Evolutionary conservation across 306 rosid genomes (phyloP).

Genomic region (Cicer judaicum): DNA sequence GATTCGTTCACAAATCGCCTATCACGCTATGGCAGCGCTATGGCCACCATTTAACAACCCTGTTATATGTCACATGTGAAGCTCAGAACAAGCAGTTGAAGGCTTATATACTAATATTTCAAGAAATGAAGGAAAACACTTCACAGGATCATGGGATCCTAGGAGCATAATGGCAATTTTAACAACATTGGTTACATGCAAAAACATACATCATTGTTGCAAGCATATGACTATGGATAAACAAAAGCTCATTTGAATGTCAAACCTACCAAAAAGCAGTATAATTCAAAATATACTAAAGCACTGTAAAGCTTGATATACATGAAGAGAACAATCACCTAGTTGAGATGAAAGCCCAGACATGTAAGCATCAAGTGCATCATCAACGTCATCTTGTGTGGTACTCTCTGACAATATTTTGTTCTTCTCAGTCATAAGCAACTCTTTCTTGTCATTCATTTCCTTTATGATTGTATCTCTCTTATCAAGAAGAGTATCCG

Average conservation of each 20-base stretch:
- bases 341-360: slow-evolving; percentile 92
- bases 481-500: slow-evolving; percentile 89
- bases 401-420: slow-evolving; percentile 51
- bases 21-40: too few species aligned
- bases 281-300: slow-evolving; percentile 29
- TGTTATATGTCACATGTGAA: background rate
- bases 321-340: slow-evolving; percentile 57
- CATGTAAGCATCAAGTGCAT: slow-evolving; percentile 90
- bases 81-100: background rate
- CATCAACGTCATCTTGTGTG: slow-evolving; percentile 61
- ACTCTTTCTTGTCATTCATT: slow-evolving; percentile 67
- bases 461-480: slow-evolving; percentile 73
- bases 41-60: too few species aligned
- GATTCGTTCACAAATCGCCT: too few species aligned
- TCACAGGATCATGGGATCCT: background rate
- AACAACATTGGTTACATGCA: background rate
- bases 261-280: slow-evolving; percentile 26
- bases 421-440: slow-evolving; percentile 67
- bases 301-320: slow-evolving; percentile 12
- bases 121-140: background rate
- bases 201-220: slow-evolving; percentile 9
- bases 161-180: background rate
- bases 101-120: background rate
- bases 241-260: slow-evolving; percentile 15
- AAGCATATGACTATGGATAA: slow-evolving; percentile 20